These are phyloP conservation scores for Tylopilus plumbeoviolaceoides DNA, from an alignment of 768 basidiomycete genomes.

Conservation along the genomic window DNA sequence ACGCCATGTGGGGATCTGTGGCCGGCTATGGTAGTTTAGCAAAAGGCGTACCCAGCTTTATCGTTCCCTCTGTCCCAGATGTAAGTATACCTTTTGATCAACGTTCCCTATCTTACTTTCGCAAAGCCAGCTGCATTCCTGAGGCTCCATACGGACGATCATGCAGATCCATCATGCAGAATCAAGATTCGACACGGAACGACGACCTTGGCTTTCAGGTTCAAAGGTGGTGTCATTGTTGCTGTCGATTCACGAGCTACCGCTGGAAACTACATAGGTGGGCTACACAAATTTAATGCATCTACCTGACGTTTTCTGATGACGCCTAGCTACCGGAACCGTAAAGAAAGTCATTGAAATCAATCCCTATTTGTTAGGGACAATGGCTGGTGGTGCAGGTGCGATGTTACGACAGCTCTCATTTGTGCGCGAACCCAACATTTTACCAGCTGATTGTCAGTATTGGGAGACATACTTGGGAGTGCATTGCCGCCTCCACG, in stretches of 20 bases:
- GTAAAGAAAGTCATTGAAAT: slow-evolving; percentile 99
- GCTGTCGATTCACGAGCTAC: slow-evolving; percentile 99
- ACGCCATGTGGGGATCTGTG: slow-evolving; percentile 76
- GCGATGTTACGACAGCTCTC: slow-evolving; percentile 24
- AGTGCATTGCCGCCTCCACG: slow-evolving; percentile 94
- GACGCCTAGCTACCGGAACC: slow-evolving; percentile 77
- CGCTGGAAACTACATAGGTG: slow-evolving; percentile 94
- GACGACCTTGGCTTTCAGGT: slow-evolving; percentile 96
- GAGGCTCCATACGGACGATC: slow-evolving; percentile 91
- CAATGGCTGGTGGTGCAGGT: slow-evolving; percentile 99
- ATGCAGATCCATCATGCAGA: slow-evolving; percentile 87
- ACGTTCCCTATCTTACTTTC: slow-evolving; percentile 7
- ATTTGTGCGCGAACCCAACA: slow-evolving; percentile 4
- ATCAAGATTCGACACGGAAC: slow-evolving; percentile 99
- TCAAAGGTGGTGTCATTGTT: slow-evolving; percentile 96
- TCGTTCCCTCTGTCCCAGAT: slow-evolving; percentile 69
- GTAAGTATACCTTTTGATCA: slow-evolving; percentile 41
- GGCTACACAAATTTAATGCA: slow-evolving; percentile 23
- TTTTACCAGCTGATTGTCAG: slow-evolving; percentile 78
- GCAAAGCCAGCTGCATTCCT: slow-evolving; percentile 85
- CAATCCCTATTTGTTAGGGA: slow-evolving; percentile 97
- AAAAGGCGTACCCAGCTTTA: slow-evolving; percentile 69
- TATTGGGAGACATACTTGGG: slow-evolving; percentile 99
- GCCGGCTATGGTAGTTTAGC: slow-evolving; percentile 77
- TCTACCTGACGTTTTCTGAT: neutral